Conservation (phyloP, 352 stramenopile species). For the Globisporangium nagaii region DNA sequence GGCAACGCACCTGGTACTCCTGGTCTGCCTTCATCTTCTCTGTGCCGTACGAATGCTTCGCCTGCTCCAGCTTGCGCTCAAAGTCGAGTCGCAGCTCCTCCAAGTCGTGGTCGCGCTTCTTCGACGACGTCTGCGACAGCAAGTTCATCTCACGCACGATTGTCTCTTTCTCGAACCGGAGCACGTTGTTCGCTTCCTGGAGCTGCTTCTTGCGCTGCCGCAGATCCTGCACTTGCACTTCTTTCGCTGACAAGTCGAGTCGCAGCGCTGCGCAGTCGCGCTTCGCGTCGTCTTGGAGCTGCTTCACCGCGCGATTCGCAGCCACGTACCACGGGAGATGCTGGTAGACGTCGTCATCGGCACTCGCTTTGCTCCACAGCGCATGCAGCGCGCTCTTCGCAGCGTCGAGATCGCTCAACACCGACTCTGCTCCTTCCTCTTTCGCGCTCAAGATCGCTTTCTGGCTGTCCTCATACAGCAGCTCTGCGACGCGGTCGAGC, state of each 20-base stretch:
- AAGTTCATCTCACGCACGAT: conserved; percentile 52
- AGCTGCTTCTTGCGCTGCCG: conserved; percentile 26
- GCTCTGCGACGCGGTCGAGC: conserved; percentile 17
- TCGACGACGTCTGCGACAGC: conserved; percentile 39
- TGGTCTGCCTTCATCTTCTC: conserved; percentile 47
- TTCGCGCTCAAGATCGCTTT: conserved; percentile 23
- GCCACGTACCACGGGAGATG: conserved; percentile 61
- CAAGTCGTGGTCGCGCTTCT: conserved; percentile 49
- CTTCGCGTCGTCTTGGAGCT: conserved; percentile 23
- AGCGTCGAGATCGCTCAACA: conserved; percentile 40
- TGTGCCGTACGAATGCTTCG: conserved; percentile 40
- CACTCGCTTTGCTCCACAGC: conserved; percentile 10
- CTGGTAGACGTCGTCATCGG: conserved; percentile 22
- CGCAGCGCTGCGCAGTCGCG: conserved; percentile 15
- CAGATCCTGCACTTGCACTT: conserved; percentile 21
- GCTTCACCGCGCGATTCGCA: conserved; percentile 27
- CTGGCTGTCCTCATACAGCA: conserved; percentile 22
- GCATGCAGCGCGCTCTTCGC: conserved; percentile 39
- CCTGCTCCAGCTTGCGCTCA: conserved; percentile 48
- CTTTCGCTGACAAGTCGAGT: conserved; percentile 18
- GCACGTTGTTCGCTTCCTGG: conserved; percentile 43
- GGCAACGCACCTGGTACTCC: conserved; percentile 36
- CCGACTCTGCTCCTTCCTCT: conserved; percentile 19
- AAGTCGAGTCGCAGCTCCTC: conserved; percentile 41
- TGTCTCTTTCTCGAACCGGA: conserved; percentile 71